Conservation (phyloP, 2,329 filamentous ascomycete genomes). For the Coccinonectria pachysandricola region DNA sequence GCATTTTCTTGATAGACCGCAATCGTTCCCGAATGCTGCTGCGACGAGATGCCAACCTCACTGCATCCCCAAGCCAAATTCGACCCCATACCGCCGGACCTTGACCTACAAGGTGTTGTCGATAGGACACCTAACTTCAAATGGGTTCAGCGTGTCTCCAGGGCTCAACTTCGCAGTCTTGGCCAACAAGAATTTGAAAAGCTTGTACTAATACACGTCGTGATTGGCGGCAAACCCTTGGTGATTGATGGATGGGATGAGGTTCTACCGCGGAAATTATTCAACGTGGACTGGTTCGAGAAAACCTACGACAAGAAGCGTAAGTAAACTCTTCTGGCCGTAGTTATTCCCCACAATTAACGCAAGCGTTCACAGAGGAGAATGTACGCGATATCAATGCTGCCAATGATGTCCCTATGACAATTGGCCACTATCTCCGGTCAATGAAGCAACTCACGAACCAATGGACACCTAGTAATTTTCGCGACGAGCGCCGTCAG, state of each 20-base stretch:
- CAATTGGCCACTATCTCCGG: conserved; percentile 79
- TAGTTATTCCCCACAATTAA: conserved; percentile 9
- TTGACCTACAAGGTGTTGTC: conserved; percentile 68
- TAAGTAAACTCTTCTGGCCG: conserved; percentile 28
- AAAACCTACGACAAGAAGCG: conserved; percentile 69
- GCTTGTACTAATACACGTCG: conserved; percentile 72
- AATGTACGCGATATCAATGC: conserved; percentile 70
- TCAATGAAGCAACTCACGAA: conserved; percentile 77
- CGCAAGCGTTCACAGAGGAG: conserved; percentile 48
- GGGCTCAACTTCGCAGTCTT: conserved; percentile 65
- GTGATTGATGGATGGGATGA: conserved; percentile 84
- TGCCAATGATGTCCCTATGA: conserved; percentile 69
- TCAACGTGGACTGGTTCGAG: conserved; percentile 72
- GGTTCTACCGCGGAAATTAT: conserved; percentile 64
- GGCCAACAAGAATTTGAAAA: conserved; percentile 76
- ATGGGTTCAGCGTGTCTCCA: conserved; percentile 72
- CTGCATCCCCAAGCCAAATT: conserved; percentile 79
- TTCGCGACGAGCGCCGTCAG: conserved; percentile 68
- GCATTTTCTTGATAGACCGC: no score
- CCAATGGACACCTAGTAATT: conserved; percentile 68
- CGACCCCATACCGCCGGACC: conserved; percentile 77
- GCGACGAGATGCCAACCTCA: conserved; percentile 56
- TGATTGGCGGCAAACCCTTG: conserved; percentile 75
- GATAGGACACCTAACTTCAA: conserved; percentile 75
- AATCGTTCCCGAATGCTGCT: no score